Evolutionary conservation across 768 basidiomycete genomes (phyloP).

Genomic region (Russula sp.): DNA sequence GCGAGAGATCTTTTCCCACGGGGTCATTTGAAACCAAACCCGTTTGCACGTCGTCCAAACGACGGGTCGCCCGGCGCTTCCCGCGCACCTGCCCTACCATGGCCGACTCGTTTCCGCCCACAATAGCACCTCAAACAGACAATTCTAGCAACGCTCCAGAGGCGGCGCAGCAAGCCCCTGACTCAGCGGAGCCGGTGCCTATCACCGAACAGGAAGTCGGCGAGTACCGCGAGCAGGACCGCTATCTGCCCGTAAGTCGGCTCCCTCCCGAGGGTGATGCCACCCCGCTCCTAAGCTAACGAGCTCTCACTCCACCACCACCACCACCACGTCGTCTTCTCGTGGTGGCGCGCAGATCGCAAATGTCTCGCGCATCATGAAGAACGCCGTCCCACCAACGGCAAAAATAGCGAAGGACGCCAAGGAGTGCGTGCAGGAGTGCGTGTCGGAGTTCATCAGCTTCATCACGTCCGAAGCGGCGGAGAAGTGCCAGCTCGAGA

Average conservation of each 20-base stretch:
- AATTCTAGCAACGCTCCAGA: slow-evolving; percentile 26
- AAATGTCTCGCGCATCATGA: slow-evolving; percentile 98
- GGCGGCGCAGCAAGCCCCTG: slow-evolving; percentile 26
- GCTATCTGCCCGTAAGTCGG: slow-evolving; percentile 78
- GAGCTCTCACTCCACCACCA: background rate
- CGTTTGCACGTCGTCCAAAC: slow-evolving; percentile 7
- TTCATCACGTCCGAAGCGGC: slow-evolving; percentile 98
- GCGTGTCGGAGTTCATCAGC: slow-evolving; percentile 95
- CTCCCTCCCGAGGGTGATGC: background rate
- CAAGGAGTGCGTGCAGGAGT: slow-evolving; percentile 98
- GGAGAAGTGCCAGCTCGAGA: slow-evolving; percentile 90
- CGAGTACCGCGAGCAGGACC: slow-evolving; percentile 92
- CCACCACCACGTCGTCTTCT: background rate
- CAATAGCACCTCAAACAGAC: slow-evolving; percentile 23
- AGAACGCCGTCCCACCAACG: slow-evolving; percentile 77
- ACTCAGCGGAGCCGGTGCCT: slow-evolving; percentile 50
- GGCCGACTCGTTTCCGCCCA: slow-evolving; percentile 20
- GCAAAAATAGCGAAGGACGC: slow-evolving; percentile 98
- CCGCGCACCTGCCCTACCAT: slow-evolving; percentile 16
- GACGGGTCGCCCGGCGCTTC: slow-evolving; percentile 13
- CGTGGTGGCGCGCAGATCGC: slow-evolving; percentile 63
- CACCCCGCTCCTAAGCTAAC: background rate
- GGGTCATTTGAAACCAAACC: background rate
- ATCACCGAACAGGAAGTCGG: slow-evolving; percentile 92
- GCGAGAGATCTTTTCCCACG: background rate